phyloP scores from a whole-genome alignment of 2,329 filamentous ascomycete genomes.

The Fusarium subglutinans region DNA sequence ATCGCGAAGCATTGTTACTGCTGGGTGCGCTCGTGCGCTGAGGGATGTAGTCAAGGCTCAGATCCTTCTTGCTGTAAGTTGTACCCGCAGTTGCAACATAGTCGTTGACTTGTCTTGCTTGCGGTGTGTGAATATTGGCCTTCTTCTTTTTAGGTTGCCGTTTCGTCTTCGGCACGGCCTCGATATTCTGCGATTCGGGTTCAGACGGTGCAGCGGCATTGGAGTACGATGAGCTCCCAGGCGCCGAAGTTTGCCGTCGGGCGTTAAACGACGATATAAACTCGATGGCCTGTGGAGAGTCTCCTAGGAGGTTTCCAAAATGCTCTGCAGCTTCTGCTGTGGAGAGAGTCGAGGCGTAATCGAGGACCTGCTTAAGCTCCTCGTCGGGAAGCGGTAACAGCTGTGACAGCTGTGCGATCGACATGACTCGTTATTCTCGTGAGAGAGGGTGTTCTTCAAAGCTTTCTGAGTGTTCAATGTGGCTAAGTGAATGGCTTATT shows the following conservation, averaged over 20 bases:
- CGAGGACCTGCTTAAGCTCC: conserved; percentile 83
- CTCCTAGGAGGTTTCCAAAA: conserved; percentile 87
- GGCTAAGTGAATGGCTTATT: not conserved
- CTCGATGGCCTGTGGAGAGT: conserved; percentile 78
- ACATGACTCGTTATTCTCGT: conserved; percentile 52
- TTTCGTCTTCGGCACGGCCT: conserved; percentile 59
- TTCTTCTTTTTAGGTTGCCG: conserved; percentile 66
- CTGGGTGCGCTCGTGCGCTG: conserved; percentile 54
- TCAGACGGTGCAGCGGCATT: conserved; percentile 35
- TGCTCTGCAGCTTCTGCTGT: conserved; percentile 83
- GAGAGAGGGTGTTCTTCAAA: accelerated
- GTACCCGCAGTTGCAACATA: conserved; percentile 72
- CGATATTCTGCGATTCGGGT: conserved; percentile 41
- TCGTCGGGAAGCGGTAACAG: conserved; percentile 87
- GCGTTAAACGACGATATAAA: conserved; percentile 87
- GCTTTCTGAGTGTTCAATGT: not conserved
- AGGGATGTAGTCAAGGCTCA: conserved; percentile 78
- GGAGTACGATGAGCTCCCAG: conserved; percentile 32
- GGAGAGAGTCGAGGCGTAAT: conserved; percentile 81
- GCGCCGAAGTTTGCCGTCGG: conserved; percentile 57
- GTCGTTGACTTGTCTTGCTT: conserved; percentile 67
- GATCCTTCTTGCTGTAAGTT: conserved; percentile 78
- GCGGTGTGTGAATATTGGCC: conserved; percentile 68
- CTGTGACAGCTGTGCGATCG: conserved; percentile 74
- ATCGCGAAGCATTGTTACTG: conserved; percentile 50